A percentile compares a stretch with the other conserved stretches of the same genome.
phyloP scores from a whole-genome alignment of 768 basidiomycete species.

The Podaxis rugospora region DNA sequence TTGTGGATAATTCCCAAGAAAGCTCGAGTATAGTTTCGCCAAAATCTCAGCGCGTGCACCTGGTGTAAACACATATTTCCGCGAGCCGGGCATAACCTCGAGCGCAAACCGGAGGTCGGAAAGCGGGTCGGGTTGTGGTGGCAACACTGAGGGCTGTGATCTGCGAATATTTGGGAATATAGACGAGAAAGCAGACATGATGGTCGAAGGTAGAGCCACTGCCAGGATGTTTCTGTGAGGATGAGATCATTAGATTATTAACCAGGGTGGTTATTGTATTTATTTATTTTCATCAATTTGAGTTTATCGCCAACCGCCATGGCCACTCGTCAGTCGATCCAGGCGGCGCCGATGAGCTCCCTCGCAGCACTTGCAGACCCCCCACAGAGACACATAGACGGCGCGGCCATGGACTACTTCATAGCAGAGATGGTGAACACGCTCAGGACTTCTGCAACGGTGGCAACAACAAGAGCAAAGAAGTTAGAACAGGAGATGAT shows the following conservation, averaged over 20 bases:
- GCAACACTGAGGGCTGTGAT: slow-evolving; percentile 3
- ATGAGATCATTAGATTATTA: no score
- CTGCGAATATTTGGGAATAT: slow-evolving; percentile 12
- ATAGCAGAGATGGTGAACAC: slow-evolving; percentile 76
- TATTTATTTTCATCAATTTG: no score
- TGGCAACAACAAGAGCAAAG: slow-evolving; percentile 64
- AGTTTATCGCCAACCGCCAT: no score
- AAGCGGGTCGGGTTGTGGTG: slow-evolving; percentile 23
- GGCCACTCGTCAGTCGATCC: no score
- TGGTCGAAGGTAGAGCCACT: background rate
- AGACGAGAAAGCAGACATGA: slow-evolving; percentile 9
- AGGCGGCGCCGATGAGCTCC: slow-evolving; percentile 5
- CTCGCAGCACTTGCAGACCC: slow-evolving; percentile 50
- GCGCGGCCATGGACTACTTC: slow-evolving; percentile 78
- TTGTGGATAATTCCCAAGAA: slow-evolving; percentile 74
- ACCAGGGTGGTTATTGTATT: no score
- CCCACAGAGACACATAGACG: slow-evolving; percentile 57
- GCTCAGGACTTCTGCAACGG: slow-evolving; percentile 67
- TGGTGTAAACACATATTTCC: slow-evolving; percentile 74
- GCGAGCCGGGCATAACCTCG: slow-evolving; percentile 76
- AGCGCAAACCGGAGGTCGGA: slow-evolving; percentile 71
- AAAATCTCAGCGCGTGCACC: slow-evolving; percentile 76
- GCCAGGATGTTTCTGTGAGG: no score
- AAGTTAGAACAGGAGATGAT: slow-evolving; percentile 76
- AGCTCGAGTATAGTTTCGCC: slow-evolving; percentile 72